Conservation (phyloP, 768 basidiomycete genomes). For the Fomitopsis pulvina region DNA sequence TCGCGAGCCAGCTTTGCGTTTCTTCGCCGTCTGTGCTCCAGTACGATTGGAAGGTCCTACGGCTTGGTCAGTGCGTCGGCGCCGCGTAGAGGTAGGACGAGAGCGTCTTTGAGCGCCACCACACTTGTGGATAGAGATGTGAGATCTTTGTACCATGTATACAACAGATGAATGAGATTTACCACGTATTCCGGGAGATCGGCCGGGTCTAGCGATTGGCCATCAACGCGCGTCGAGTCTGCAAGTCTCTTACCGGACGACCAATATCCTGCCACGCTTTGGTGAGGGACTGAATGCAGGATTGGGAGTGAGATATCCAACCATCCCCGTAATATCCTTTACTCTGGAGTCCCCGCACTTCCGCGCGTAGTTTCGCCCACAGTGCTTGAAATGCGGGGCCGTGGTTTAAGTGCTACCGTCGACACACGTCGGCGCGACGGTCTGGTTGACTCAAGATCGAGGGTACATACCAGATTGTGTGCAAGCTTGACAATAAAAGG, state of each 20-base stretch:
- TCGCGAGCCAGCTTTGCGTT: constrained; percentile 65
- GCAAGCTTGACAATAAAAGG: constrained; percentile 58
- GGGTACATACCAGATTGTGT: constrained; percentile 60
- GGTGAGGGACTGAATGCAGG: background rate
- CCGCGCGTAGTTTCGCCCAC: constrained; percentile 57
- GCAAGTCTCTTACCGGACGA: constrained; percentile 66
- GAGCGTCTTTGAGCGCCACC: constrained; percentile 69
- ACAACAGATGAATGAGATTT: constrained; percentile 5
- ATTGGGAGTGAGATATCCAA: constrained; percentile 17
- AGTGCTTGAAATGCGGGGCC: constrained; percentile 69
- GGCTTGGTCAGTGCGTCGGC: constrained; percentile 33
- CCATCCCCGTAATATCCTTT: constrained; percentile 84
- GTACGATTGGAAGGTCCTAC: constrained; percentile 49
- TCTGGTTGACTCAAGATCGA: background rate
- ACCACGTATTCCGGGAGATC: constrained; percentile 80
- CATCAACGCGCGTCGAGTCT: constrained; percentile 52
- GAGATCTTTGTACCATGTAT: background rate
- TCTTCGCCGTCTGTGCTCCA: constrained; percentile 57
- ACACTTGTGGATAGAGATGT: constrained; percentile 38
- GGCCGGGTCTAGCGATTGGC: constrained; percentile 43
- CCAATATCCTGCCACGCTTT: constrained; percentile 59
- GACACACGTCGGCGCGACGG: background rate
- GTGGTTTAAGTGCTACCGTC: constrained; percentile 70
- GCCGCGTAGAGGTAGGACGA: constrained; percentile 43
- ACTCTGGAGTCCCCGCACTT: constrained; percentile 64